Conservation (phyloP, 2,329 filamentous ascomycete genomes). For the Mycosphaerella sp. region DNA sequence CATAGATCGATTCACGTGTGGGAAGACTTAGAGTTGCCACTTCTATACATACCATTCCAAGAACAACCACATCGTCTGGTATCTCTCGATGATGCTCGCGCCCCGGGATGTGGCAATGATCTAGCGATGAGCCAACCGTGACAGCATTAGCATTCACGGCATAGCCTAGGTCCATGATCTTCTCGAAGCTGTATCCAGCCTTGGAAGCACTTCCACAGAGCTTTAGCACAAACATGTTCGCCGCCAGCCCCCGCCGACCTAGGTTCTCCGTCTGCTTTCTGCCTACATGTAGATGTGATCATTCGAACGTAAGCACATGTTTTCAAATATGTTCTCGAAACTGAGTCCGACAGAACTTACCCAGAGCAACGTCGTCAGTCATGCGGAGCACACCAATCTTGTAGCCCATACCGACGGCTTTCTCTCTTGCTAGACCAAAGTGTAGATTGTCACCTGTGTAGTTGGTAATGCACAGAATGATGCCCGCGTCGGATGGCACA, state of each 20-base stretch:
- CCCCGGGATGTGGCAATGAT: slow-evolving; percentile 50
- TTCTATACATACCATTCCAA: slow-evolving; percentile 34
- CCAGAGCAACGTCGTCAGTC: slow-evolving; percentile 45
- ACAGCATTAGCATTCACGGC: slow-evolving; percentile 42
- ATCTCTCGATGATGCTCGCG: slow-evolving; percentile 44
- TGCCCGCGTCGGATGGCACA: slow-evolving; percentile 41
- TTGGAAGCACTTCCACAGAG: slow-evolving; percentile 43
- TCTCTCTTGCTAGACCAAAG: slow-evolving; percentile 45
- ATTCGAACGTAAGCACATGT: not conserved
- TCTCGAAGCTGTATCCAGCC: slow-evolving; percentile 41
- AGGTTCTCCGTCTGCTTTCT: slow-evolving; percentile 45
- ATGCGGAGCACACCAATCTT: slow-evolving; percentile 44
- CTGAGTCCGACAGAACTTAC: slow-evolving; percentile 14
- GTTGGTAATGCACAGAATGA: slow-evolving; percentile 46
- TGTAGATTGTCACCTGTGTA: slow-evolving; percentile 47
- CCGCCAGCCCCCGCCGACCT: slow-evolving; percentile 46
- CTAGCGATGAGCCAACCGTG: slow-evolving; percentile 46
- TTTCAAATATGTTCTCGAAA: not conserved
- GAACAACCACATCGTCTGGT: slow-evolving; percentile 33
- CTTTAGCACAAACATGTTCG: slow-evolving; percentile 45
- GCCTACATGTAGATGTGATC: not conserved
- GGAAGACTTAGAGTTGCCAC: not conserved
- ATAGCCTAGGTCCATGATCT: slow-evolving; percentile 39
- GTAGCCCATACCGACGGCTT: slow-evolving; percentile 40
- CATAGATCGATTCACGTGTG: not conserved